Evolutionary conservation across 345 rosid species (phyloP).

Genomic region (Pistacia integerrima): DNA sequence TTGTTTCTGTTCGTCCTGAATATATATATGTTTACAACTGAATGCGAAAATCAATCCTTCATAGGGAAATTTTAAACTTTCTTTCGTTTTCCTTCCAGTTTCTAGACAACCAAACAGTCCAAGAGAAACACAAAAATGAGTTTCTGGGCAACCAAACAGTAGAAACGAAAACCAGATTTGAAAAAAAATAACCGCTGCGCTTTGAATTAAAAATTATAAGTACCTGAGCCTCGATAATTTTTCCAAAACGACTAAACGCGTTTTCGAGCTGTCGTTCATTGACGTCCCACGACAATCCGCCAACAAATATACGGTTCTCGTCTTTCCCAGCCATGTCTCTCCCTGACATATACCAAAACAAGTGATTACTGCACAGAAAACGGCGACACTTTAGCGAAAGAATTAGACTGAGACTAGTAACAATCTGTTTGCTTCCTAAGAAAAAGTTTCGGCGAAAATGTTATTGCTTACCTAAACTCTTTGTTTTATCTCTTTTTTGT

Average conservation of each 20-base stretch:
- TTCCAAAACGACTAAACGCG: constrained; percentile 83
- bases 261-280: constrained; percentile 84
- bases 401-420: not conserved
- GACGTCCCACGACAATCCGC: constrained; percentile 87
- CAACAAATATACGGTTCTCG: constrained; percentile 82
- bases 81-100: constrained; percentile 2
- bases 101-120: constrained; percentile 14
- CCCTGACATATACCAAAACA: constrained; percentile 5
- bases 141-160: constrained; percentile 16
- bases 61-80: not conserved
- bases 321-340: constrained; percentile 74
- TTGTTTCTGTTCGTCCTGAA: not conserved
- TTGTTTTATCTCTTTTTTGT: not conserved
- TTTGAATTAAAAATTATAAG: not conserved
- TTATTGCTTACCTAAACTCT: not conserved
- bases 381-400: not conserved
- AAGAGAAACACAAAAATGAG: not conserved
- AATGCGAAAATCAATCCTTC: no score
- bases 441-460: not conserved
- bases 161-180: not conserved
- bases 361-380: constrained; percentile 8
- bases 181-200: not conserved
- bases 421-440: not conserved
- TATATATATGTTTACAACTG: not conserved
- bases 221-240: constrained; percentile 88